Conservation (phyloP, 768 basidiomycete genomes). For the Cytidiella melzeri region DNA sequence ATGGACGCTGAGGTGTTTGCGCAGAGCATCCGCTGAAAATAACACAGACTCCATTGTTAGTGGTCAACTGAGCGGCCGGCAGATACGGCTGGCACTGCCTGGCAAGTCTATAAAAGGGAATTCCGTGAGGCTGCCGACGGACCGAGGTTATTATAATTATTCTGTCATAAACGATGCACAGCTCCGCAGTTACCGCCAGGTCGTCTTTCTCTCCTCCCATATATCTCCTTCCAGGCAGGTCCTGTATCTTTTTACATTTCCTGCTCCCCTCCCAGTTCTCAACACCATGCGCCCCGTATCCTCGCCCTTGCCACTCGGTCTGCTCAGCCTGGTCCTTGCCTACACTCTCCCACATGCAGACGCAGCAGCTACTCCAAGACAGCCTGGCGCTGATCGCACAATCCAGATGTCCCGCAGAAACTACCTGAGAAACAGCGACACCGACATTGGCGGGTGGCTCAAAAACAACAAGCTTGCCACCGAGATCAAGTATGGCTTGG, state of each 20-base stretch:
- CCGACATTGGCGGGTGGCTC: slow-evolving; percentile 16
- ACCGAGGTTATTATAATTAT: not conserved
- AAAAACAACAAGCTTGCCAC: slow-evolving; percentile 19
- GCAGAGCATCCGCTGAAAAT: too few species aligned
- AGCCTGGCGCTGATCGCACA: not conserved
- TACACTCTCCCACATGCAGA: slow-evolving; percentile 5
- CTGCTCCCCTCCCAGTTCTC: slow-evolving; percentile 1
- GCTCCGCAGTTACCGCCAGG: slow-evolving; percentile 6
- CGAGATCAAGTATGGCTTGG: slow-evolving; percentile 24
- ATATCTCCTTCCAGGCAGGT: slow-evolving; percentile 6
- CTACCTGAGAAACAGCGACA: not conserved
- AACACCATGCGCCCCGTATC: not conserved
- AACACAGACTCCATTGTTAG: too few species aligned
- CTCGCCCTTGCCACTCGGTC: slow-evolving; percentile 1
- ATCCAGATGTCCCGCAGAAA: slow-evolving; percentile 6
- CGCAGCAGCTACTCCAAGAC: slow-evolving; percentile 6
- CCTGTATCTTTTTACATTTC: not conserved
- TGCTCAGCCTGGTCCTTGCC: slow-evolving; percentile 6
- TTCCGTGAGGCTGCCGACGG: not conserved
- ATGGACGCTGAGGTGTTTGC: too few species aligned
- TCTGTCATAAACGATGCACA: not conserved
- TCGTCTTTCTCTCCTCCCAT: not conserved
- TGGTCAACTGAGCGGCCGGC: too few species aligned
- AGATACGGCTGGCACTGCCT: too few species aligned
- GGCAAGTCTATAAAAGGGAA: too few species aligned